A percentile compares a stretch with the other conserved stretches of the same genome.
Conservation (phyloP, 805 yeast genomes). For the Starmerella sp. region DNA sequence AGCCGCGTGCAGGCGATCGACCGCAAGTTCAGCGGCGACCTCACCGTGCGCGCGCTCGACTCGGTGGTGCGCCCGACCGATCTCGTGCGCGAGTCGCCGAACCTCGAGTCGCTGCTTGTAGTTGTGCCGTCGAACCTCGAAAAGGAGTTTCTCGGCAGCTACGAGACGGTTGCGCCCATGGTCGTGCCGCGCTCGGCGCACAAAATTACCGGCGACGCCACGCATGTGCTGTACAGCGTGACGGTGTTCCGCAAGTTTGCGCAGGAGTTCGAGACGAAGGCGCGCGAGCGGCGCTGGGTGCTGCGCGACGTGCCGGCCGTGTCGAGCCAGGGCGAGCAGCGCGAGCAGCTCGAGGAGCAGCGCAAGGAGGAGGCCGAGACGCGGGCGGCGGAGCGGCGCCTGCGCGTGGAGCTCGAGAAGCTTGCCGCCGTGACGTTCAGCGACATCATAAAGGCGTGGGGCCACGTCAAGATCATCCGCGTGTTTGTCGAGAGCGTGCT, state of each 20-base stretch:
- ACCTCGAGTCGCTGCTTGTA: constrained; percentile 70
- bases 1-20: constrained; percentile 78
- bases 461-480: constrained; percentile 78
- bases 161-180: constrained; percentile 67
- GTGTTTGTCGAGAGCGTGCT: constrained; percentile 85
- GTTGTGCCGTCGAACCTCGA: constrained; percentile 69
- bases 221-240: constrained; percentile 61
- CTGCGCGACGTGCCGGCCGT: constrained; percentile 54
- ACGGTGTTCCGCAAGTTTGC: constrained; percentile 76
- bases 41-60: constrained; percentile 81
- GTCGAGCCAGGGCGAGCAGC: constrained; percentile 38
- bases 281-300: constrained; percentile 78
- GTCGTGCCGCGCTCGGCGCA: constrained; percentile 88
- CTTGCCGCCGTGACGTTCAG: constrained; percentile 81
- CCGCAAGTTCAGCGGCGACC: constrained; percentile 85
- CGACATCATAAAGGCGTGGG: constrained; percentile 76
- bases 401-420: constrained; percentile 64
- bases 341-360: constrained; percentile 44
- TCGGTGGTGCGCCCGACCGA: constrained; percentile 75
- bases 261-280: constrained; percentile 52
- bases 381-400: constrained; percentile 56
- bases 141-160: constrained; percentile 50
- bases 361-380: constrained; percentile 51
- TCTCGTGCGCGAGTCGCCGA: constrained; percentile 76
- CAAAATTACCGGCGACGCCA: constrained; percentile 58